Evolutionary conservation across 106 monocot genomes (phyloP), one percentile per base, ranked within the genome.

Genomic region (Posidonia australis): DNA sequence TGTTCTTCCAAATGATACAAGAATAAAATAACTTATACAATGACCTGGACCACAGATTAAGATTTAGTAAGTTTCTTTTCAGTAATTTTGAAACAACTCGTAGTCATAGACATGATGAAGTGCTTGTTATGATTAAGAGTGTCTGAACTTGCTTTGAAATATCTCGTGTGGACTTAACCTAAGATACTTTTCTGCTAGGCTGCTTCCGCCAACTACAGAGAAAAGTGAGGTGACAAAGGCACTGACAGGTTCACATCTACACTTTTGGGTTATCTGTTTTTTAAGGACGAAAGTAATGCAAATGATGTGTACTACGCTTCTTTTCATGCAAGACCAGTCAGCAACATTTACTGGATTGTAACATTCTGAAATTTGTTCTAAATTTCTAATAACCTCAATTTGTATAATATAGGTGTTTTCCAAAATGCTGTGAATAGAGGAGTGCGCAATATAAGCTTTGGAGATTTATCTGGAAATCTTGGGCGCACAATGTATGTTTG

Each of bases 401-500:
- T 62, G 61, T 43, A 62, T 16, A 19, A 20, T 73, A 53, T 66
- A 98, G 90, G 72, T 80, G 90, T 98, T 58, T 98, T 98, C 63
- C 79, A 90, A 70, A 82, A 75, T 83, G 96, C 96, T 82, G 96
- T 98, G 11, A 78, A 80, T 49, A 87, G 63, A 81, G 96, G 96
- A 73, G 96, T 98, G 17, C 74, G 81, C 18, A 98, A 76, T 66
- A 85, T 98, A 71, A 98, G 96, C 74, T 98, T 98, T 69, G 96
- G 77, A 66, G 96, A 98, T 81, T 67, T 98, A 12, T 98, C 96
- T 66, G 90, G 82, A 75, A 90, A 98, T 87, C 84, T 98, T 67
- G 96, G 84, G 21, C 82, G 69, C 51, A 98, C 96, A 10, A 98
- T 98, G 96, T 98, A 84, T 41, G 76, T 31, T 45, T 22, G 41